Evolutionary conservation across 805 yeast genomes (phyloP).

Genomic region (Citeromyces nyonsensis): DNA sequence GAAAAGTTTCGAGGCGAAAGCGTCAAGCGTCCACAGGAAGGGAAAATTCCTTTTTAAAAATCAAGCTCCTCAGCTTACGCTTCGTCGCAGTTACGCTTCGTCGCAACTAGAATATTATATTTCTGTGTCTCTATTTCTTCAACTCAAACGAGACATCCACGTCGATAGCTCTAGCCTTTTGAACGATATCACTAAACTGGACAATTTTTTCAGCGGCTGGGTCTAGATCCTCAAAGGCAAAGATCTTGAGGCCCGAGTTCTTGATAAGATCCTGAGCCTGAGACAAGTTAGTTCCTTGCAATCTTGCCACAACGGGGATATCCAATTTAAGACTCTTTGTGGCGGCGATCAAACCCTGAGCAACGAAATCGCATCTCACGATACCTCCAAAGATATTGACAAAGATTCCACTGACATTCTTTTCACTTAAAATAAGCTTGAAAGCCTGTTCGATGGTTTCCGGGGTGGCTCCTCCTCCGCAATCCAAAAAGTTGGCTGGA

Average conservation of each 20-base stretch:
- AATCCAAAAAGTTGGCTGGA: conserved; percentile 98
- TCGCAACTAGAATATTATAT: neutral
- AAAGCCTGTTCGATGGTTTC: conserved; percentile 95
- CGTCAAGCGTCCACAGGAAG: no score
- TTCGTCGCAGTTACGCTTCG: neutral
- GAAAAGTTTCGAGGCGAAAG: no score
- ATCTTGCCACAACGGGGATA: conserved; percentile 93
- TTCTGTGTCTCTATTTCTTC: neutral
- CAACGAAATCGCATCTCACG: conserved; percentile 98
- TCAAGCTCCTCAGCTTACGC: neutral
- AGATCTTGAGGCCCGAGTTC: conserved; percentile 86
- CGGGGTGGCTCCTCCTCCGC: conserved; percentile 99
- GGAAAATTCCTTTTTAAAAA: no score
- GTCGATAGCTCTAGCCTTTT: conserved; percentile 7
- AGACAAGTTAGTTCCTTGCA: conserved; percentile 94
- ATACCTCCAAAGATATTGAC: conserved; percentile 99
- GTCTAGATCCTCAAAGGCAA: conserved; percentile 83
- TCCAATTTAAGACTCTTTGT: conserved; percentile 81
- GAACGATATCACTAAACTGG: conserved; percentile 13
- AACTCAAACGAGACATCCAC: conserved; percentile 7
- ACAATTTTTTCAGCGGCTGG: conserved; percentile 95
- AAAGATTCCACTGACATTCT: conserved; percentile 84
- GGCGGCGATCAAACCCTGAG: conserved; percentile 92
- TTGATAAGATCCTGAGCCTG: conserved; percentile 77
- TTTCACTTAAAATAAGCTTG: conserved; percentile 80